phyloP scores from a whole-genome alignment of 2,329 filamentous ascomycete species.

The Fusarium brevicatenulatum region DNA sequence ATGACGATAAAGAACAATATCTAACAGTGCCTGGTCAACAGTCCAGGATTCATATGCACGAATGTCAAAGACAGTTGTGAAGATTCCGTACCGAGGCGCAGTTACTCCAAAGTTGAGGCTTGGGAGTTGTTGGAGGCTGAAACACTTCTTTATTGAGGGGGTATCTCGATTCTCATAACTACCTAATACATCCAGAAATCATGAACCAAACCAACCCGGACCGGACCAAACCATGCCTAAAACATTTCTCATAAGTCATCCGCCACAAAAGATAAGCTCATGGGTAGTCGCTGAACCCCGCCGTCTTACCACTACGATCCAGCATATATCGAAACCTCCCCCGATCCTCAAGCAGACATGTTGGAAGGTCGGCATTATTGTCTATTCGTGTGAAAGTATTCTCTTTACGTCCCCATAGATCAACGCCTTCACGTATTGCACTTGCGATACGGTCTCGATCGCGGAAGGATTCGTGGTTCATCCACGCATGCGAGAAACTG shows the following conservation, averaged over 20 bases:
- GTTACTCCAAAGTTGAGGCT: neutral
- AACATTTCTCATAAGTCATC: neutral
- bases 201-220: neutral
- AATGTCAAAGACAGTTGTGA: neutral
- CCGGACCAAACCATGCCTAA: neutral
- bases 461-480: slow-evolving; percentile 61
- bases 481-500: slow-evolving; percentile 64
- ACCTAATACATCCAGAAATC: neutral
- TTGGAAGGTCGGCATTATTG: slow-evolving; percentile 63
- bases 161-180: slow-evolving; percentile 4
- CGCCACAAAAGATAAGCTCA: slow-evolving; percentile 11
- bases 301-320: slow-evolving; percentile 56
- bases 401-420: slow-evolving; percentile 63
- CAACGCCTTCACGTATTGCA: slow-evolving; percentile 61
- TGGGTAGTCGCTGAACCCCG: slow-evolving; percentile 61
- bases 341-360: slow-evolving; percentile 53
- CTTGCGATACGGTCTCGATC: slow-evolving; percentile 60
- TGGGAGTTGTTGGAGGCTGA: neutral
- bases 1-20: neutral
- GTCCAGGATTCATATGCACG: too few species aligned
- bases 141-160: neutral
- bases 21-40: neutral
- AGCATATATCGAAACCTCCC: slow-evolving; percentile 58
- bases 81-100: neutral
- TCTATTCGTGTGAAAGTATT: slow-evolving; percentile 61